These are phyloP conservation scores for Penicillium sp. DNA, from an alignment of 2,329 filamentous ascomycete species.

Conservation along the genomic window DNA sequence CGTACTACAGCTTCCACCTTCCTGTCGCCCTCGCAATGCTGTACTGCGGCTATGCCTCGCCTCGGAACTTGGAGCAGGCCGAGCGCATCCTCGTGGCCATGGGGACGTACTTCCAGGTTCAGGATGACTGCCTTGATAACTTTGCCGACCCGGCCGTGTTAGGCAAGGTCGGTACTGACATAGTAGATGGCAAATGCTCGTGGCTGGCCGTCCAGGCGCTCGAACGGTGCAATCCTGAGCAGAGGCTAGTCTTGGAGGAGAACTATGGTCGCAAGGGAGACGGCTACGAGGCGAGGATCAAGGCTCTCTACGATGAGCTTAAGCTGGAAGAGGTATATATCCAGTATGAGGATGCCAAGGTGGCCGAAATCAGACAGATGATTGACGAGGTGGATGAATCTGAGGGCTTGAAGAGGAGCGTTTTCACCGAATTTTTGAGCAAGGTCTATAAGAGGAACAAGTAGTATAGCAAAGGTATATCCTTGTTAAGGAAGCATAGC, in stretches of 20 bases:
- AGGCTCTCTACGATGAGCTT: not conserved
- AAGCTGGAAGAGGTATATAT: not conserved
- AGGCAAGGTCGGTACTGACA: constrained; percentile 98
- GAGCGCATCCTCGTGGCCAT: constrained; percentile 92
- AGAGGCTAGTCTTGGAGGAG: not conserved
- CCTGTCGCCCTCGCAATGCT: constrained; percentile 87
- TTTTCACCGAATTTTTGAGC: not conserved
- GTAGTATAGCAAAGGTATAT: too few relatives aligned
- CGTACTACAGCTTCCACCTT: constrained; percentile 98
- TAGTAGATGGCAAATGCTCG: constrained; percentile 98
- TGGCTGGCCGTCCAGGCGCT: constrained; percentile 64
- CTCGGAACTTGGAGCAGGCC: constrained; percentile 83
- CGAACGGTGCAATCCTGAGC: not conserved
- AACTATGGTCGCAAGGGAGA: not conserved
- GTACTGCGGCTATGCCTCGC: constrained; percentile 80
- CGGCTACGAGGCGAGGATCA: not conserved
- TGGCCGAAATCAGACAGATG: not conserved
- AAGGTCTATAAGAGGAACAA: not conserved
- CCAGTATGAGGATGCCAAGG: not conserved
- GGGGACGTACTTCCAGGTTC: constrained; percentile 98
- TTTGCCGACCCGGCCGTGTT: constrained; percentile 89
- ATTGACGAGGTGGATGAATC: constrained; percentile 1
- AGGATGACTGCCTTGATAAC: constrained; percentile 98
- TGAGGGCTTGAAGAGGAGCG: not conserved
- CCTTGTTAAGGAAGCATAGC: too few relatives aligned